Percentiles rank a stretch among this genome's conserved stretches.
phyloP scores from a whole-genome alignment of 148 eudicot genomes.

The Rhododendron molle region DNA sequence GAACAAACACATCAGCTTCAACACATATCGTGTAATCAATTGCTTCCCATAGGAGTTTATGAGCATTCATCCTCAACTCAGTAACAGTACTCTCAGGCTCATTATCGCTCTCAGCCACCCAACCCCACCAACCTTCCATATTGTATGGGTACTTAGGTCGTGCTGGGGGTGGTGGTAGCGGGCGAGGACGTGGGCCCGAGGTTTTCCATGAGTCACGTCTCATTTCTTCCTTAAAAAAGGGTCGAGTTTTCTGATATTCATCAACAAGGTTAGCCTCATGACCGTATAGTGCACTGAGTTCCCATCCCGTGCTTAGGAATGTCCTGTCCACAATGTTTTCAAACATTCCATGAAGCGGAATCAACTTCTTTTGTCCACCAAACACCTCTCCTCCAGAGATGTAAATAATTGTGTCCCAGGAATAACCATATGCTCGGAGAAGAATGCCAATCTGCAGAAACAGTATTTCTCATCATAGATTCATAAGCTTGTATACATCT shows the following conservation, averaged over 20 bases:
- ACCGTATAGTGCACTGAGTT: conserved; percentile 55
- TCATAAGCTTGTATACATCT: background rate
- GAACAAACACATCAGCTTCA: conserved; percentile 82
- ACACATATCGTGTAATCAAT: conserved; percentile 64
- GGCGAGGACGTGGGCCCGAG: conserved; percentile 81
- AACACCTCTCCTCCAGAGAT: conserved; percentile 92
- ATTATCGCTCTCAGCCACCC: conserved; percentile 95
- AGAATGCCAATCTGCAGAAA: conserved; percentile 64
- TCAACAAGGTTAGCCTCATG: conserved; percentile 64
- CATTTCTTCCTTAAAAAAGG: conserved; percentile 39
- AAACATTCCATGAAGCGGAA: conserved; percentile 90
- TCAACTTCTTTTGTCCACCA: conserved; percentile 80
- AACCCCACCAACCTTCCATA: conserved; percentile 99
- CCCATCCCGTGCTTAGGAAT: conserved; percentile 58
- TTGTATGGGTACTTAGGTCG: conserved; percentile 67
- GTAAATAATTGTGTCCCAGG: conserved; percentile 74
- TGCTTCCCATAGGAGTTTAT: conserved; percentile 91
- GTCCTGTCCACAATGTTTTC: conserved; percentile 89
- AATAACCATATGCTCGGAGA: conserved; percentile 90
- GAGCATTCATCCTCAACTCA: conserved; percentile 90
- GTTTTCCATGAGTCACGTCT: conserved; percentile 57
- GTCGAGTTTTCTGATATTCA: conserved; percentile 32
- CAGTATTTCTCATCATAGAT: background rate
- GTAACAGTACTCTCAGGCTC: conserved; percentile 93
- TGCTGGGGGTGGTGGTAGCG: conserved; percentile 90